Percentiles rank a stretch among this genome's conserved stretches.
phyloP scores from a whole-genome alignment of 768 basidiomycete species.

The Roridomyces roridus region DNA sequence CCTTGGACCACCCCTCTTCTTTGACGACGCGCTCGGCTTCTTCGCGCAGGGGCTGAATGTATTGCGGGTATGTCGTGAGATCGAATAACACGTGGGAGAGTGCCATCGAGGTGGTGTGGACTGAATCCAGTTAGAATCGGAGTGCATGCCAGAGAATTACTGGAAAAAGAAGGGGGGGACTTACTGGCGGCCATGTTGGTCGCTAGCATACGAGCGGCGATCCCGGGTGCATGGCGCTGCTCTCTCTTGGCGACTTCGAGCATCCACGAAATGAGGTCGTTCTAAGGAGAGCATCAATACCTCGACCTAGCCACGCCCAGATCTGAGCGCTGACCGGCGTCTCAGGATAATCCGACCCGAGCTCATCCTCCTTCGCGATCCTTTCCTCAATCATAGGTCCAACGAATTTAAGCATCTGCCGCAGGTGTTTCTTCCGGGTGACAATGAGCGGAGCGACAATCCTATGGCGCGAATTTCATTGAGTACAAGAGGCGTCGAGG shows the following conservation, averaged over 20 bases:
- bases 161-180: slow-evolving; percentile 9
- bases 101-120: too few species aligned
- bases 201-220: slow-evolving; percentile 37
- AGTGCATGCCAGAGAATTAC: too few species aligned
- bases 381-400: slow-evolving; percentile 40
- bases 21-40: slow-evolving; percentile 31
- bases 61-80: slow-evolving; percentile 27
- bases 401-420: slow-evolving; percentile 24
- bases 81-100: slow-evolving; percentile 24
- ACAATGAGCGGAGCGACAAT: slow-evolving; percentile 14
- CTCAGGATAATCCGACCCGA: slow-evolving; percentile 31
- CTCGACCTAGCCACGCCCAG: too few species aligned
- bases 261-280: slow-evolving; percentile 40
- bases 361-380: slow-evolving; percentile 27
- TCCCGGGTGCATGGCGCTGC: slow-evolving; percentile 28
- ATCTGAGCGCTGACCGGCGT: slow-evolving; percentile 30
- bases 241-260: slow-evolving; percentile 36
- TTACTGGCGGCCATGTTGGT: slow-evolving; percentile 44
- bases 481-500: too few species aligned
- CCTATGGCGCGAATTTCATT: slow-evolving; percentile 46
- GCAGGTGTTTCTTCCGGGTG: slow-evolving; percentile 11
- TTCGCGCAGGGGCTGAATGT: slow-evolving; percentile 27
- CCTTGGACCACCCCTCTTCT: slow-evolving; percentile 39
- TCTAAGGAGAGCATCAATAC: too few species aligned
- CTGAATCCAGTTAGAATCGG: too few species aligned